These are phyloP conservation scores for Biscogniauxia sp. DNA, from an alignment of 2,329 filamentous ascomycete species.

Conservation along the genomic window DNA sequence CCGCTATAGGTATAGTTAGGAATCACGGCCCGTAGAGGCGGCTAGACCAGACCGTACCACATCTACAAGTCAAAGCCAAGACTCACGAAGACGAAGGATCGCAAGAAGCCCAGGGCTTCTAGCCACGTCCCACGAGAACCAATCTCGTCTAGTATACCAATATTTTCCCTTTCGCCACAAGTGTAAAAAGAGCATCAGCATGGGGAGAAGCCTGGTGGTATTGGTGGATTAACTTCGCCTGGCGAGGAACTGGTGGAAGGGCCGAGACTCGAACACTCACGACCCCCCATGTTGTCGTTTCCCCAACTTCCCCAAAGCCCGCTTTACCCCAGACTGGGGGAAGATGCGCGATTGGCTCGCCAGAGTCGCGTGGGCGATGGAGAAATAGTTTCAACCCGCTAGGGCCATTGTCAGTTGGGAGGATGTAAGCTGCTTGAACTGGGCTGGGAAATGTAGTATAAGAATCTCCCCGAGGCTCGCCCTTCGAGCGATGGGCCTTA, in stretches of 20 bases:
- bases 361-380: neutral
- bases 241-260: neutral
- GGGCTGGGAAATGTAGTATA: neutral
- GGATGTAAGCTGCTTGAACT: neutral
- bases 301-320: constrained; percentile 5
- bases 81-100: neutral
- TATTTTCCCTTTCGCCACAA: neutral
- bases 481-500: neutral
- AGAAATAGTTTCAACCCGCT: neutral
- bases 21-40: neutral
- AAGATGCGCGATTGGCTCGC: constrained; percentile 1
- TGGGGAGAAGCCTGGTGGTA: neutral
- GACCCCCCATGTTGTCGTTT: neutral
- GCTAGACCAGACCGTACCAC: neutral
- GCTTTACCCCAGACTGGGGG: neutral
- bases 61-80: neutral
- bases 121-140: neutral
- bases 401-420: neutral
- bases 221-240: constrained; percentile 7
- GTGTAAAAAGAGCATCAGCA: neutral
- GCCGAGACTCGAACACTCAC: constrained; percentile 1
- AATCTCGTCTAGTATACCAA: neutral
- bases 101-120: neutral
- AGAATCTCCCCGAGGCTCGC: neutral
- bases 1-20: neutral